Base-by-base conservation (phyloP, 2,329 filamentous ascomycete species). In the Phialophora macrospora region DNA sequence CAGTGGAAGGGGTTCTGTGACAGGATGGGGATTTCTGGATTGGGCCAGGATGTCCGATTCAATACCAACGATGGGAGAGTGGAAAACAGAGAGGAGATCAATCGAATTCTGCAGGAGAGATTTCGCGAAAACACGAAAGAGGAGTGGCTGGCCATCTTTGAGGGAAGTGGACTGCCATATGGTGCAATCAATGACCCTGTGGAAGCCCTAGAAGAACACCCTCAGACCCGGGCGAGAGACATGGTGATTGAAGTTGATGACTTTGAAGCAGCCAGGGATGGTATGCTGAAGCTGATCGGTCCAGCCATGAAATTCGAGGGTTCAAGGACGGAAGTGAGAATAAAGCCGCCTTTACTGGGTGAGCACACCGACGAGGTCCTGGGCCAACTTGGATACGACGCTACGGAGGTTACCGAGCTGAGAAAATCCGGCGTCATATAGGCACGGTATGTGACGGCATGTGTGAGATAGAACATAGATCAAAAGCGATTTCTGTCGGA, bases 141-240 rank as follows among this genome's bases (percentile, higher is more conserved):
- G 17, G 67, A 71, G 55, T 72, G 70, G 68, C 44, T 67, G 60
- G 41, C 48, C 11, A 55, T 63, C 3, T 69, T 72, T 32, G 68
- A 71, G 20, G 70, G 70, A 8, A 71, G 63, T 56, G 70, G 70
- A n/a, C 52, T 72, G 65, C 70, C 69, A 24, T 72, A 71, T 54
- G 70, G 68, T 9, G 52, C 70, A 14, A 72, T 71, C 41, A 71
- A 71, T 41, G 65, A 72, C 56, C 65, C 69, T 17, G 70, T 69
- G n/a, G 66, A 70, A 28, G 70, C 68, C 30, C 52, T 72, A 38
- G 69, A 67, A 59, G 48, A 51, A 8, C 68, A 72, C 59, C 65
- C 64, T 30, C 70, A 72, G 55, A 60, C 64, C 14, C 24, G 62
- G 20, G 66, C 69, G 14, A 58, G 69, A 24, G 59, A 72, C 34